These are phyloP conservation scores for Cyclocybe cylindracea DNA, from an alignment of 768 basidiomycete genomes.

Conservation along the genomic window DNA sequence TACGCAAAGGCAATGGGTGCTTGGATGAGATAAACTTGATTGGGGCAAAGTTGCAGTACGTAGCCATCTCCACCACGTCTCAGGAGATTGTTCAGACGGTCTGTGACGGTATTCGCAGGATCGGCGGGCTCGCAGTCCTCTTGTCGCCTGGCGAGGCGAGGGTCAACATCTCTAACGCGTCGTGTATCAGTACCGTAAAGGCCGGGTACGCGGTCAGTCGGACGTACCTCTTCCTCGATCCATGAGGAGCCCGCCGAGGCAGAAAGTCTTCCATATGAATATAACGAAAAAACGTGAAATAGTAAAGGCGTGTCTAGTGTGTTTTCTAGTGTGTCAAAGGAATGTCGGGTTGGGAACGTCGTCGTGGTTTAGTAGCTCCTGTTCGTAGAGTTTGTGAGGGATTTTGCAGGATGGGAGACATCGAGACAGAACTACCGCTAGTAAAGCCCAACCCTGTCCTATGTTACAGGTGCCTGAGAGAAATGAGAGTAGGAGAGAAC, in stretches of 20 bases:
- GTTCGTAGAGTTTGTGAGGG: too few relatives aligned
- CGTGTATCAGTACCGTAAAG: not conserved
- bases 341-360: not conserved
- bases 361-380: too few relatives aligned
- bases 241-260: not conserved
- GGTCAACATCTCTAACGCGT: not conserved
- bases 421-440: too few relatives aligned
- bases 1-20: conserved; percentile 68
- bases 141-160: conserved; percentile 6
- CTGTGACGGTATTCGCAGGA: conserved; percentile 61
- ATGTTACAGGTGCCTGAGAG: too few relatives aligned
- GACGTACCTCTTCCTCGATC: not conserved
- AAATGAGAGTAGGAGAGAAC: too few relatives aligned
- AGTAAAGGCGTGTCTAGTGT: not conserved
- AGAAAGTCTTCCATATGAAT: not conserved
- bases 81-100: conserved; percentile 65
- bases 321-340: not conserved
- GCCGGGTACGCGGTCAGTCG: not conserved
- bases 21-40: conserved; percentile 60
- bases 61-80: conserved; percentile 69
- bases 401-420: too few relatives aligned
- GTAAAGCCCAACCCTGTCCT: too few relatives aligned
- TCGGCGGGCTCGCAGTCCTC: conserved; percentile 43
- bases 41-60: conserved; percentile 65
- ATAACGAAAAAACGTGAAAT: not conserved